A percentile compares a stretch with the other conserved stretches of the same genome.
Evolutionary conservation across 78 protist species (phyloP).

Genomic region (Protostelium mycophagum): DNA sequence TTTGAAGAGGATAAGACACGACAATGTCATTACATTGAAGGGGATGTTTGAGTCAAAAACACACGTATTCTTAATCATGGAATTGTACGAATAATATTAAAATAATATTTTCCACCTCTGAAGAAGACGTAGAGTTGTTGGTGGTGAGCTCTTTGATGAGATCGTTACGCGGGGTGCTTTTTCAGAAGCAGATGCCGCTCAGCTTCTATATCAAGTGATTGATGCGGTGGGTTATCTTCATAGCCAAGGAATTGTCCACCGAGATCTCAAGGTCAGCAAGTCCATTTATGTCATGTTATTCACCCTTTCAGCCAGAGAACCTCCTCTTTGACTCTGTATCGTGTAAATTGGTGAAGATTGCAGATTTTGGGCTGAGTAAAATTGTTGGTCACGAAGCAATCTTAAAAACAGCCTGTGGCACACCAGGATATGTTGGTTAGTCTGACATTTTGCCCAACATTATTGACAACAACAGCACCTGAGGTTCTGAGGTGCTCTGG

Average conservation of each 20-base stretch:
- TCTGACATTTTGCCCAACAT: not conserved
- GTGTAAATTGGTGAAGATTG: conserved; percentile 28
- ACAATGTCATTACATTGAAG: not conserved
- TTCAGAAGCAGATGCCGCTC: conserved; percentile 67
- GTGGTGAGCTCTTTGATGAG: conserved; percentile 85
- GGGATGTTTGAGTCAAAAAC: not conserved
- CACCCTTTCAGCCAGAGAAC: conserved; percentile 63
- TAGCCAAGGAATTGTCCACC: conserved; percentile 68
- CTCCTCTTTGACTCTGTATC: conserved; percentile 38
- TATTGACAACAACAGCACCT: conserved; percentile 29
- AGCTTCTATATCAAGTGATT: conserved; percentile 45
- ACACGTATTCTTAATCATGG: not conserved
- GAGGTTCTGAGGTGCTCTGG: conserved; percentile 50
- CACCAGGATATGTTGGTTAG: conserved; percentile 55
- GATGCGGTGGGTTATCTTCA: conserved; percentile 73
- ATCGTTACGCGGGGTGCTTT: conserved; percentile 71
- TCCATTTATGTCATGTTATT: not conserved
- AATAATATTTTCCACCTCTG: not conserved
- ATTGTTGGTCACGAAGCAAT: conserved; percentile 28
- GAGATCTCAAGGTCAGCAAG: conserved; percentile 67
- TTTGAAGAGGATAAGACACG: not conserved
- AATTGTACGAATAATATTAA: not conserved
- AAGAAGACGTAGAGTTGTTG: conserved; percentile 42
- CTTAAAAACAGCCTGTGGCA: conserved; percentile 76
- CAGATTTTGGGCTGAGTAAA: conserved; percentile 80